A percentile compares a stretch with the other conserved stretches of the same genome.
Conservation (phyloP, 192 early-diverging fungal genomes). For the Entomortierella parvispora region DNA sequence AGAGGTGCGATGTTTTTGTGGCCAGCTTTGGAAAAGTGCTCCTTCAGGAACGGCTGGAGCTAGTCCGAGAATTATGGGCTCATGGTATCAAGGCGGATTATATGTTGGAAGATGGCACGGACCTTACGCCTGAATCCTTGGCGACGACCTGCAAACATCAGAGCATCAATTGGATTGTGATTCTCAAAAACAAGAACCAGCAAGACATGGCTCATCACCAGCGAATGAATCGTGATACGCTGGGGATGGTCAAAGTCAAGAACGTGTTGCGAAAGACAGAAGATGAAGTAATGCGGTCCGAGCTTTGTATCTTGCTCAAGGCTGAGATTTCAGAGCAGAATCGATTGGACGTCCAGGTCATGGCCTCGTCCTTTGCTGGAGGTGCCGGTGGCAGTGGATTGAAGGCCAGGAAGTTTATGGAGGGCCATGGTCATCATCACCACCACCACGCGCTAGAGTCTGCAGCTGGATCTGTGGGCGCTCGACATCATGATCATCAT, state of each 20-base stretch:
- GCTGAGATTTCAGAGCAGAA: slow-evolving; percentile 75
- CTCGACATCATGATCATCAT: slow-evolving; percentile 49
- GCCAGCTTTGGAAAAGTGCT: slow-evolving; percentile 83
- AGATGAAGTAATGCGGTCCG: slow-evolving; percentile 69
- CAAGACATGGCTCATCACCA: slow-evolving; percentile 33
- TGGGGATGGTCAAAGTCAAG: slow-evolving; percentile 73
- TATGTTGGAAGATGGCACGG: slow-evolving; percentile 76
- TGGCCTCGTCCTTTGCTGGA: slow-evolving; percentile 42
- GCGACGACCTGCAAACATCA: slow-evolving; percentile 68
- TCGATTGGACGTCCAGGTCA: slow-evolving; percentile 63
- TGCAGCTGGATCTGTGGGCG: slow-evolving; percentile 27
- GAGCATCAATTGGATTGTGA: slow-evolving; percentile 85
- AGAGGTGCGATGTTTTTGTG: slow-evolving; percentile 80
- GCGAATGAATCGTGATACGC: slow-evolving; percentile 31
- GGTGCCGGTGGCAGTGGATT: slow-evolving; percentile 30
- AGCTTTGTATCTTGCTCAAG: slow-evolving; percentile 66
- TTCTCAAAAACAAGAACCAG: slow-evolving; percentile 67
- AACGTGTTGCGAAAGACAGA: slow-evolving; percentile 78
- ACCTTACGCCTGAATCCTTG: slow-evolving; percentile 74
- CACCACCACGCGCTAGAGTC: slow-evolving; percentile 18
- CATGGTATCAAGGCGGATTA: slow-evolving; percentile 84
- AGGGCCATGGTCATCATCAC: slow-evolving; percentile 19
- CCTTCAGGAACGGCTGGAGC: slow-evolving; percentile 77
- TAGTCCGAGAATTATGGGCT: slow-evolving; percentile 84
- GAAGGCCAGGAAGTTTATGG: slow-evolving; percentile 12